Percentiles rank a stretch among this genome's conserved stretches.
Evolutionary conservation across 257 asterid species (phyloP).

Genomic region (Solanum chiquidenum): DNA sequence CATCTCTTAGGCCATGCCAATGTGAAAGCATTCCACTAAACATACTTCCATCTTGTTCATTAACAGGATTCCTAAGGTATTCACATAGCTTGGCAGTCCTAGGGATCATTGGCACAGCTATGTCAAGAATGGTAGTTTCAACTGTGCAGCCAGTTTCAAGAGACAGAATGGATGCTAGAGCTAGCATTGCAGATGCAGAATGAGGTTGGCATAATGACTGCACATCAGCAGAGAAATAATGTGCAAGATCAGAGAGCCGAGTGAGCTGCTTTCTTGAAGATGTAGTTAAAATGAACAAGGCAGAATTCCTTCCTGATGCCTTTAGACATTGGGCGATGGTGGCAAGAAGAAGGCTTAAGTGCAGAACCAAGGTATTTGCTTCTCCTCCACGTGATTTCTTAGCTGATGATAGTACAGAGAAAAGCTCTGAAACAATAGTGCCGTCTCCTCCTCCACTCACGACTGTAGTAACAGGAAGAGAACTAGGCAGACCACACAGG

Average conservation of each 20-base stretch:
- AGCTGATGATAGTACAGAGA: constrained; percentile 59
- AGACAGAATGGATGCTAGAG: constrained; percentile 79
- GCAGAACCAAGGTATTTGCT: constrained; percentile 59
- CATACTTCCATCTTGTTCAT: constrained; percentile 37
- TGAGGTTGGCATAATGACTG: constrained; percentile 64
- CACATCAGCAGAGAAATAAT: constrained; percentile 75
- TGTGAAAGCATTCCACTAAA: constrained; percentile 58
- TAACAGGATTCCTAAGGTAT: constrained; percentile 51
- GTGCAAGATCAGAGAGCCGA: constrained; percentile 77
- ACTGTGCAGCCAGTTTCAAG: constrained; percentile 66
- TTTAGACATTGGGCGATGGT: constrained; percentile 67
- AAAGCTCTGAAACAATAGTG: constrained; percentile 79
- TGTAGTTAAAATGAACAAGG: constrained; percentile 79
- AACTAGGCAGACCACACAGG: constrained; percentile 85
- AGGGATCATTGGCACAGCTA: constrained; percentile 88
- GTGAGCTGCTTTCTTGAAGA: constrained; percentile 77
- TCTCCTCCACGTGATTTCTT: constrained; percentile 59
- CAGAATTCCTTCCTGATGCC: constrained; percentile 79
- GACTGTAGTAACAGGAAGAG: constrained; percentile 72
- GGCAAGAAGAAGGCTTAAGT: constrained; percentile 70
- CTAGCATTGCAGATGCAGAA: constrained; percentile 90
- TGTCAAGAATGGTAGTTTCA: constrained; percentile 65
- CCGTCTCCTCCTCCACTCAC: constrained; percentile 98
- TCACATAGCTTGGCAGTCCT: constrained; percentile 92
- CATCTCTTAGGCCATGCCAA: constrained; percentile 88